phyloP scores from a whole-genome alignment of 805 yeast species.

The Yarrowia osloensis region DNA sequence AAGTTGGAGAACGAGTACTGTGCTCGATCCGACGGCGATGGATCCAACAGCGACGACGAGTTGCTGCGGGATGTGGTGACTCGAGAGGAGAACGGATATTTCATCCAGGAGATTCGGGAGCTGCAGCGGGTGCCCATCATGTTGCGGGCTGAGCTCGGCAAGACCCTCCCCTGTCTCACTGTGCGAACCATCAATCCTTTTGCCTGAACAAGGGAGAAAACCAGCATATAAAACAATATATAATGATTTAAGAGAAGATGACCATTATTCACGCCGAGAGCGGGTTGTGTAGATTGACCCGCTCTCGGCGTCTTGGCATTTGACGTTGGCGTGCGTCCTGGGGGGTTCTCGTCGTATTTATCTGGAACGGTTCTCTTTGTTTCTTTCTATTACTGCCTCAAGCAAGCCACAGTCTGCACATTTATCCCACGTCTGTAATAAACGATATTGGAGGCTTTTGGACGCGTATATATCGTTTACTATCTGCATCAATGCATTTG shows the following conservation, averaged over 20 bases:
- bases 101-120: slow-evolving; percentile 80
- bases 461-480: too few relatives aligned
- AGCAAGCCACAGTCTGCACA: too few relatives aligned
- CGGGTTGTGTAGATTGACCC: too few relatives aligned
- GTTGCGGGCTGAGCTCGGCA: slow-evolving; percentile 87
- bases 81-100: slow-evolving; percentile 60
- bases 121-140: slow-evolving; percentile 79
- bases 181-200: slow-evolving; percentile 92
- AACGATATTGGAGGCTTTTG: too few relatives aligned
- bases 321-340: too few relatives aligned
- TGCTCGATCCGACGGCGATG: slow-evolving; percentile 27
- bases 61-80: slow-evolving; percentile 52
- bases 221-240: neutral
- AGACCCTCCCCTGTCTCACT: slow-evolving; percentile 93
- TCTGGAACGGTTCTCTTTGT: too few relatives aligned
- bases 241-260: slow-evolving; percentile 10
- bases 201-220: slow-evolving; percentile 30
- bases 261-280: neutral
- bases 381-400: too few relatives aligned
- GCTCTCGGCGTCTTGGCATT: too few relatives aligned
- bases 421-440: too few relatives aligned
- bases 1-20: slow-evolving; percentile 33
- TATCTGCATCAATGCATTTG: too few relatives aligned
- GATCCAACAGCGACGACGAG: slow-evolving; percentile 30
- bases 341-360: too few relatives aligned